A percentile compares a stretch with the other conserved stretches of the same genome.
phyloP scores from a whole-genome alignment of 331 rosid species.

The Telfairia occidentalis region DNA sequence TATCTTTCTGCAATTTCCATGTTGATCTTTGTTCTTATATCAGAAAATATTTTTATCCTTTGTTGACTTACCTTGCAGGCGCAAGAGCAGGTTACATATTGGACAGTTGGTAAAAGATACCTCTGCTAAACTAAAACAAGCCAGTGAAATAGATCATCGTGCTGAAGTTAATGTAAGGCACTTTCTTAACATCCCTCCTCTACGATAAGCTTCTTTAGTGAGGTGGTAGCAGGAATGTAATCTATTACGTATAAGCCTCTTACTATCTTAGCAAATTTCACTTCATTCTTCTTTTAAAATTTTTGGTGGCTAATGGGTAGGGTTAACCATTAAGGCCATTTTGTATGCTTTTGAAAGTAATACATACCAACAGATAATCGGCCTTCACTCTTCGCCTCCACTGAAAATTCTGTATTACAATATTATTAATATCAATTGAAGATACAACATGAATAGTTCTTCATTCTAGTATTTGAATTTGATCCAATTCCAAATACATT shows the following conservation, averaged over 20 bases:
- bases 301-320: not conserved
- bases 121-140: slow-evolving; percentile 81
- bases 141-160: slow-evolving; percentile 83
- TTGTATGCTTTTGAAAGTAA: not conserved
- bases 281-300: not conserved
- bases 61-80: slow-evolving; percentile 40
- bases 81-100: slow-evolving; percentile 78
- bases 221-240: not conserved
- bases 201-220: not conserved
- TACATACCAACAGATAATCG: not conserved
- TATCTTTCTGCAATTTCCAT: not conserved
- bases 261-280: too few species aligned
- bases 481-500: not conserved
- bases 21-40: not conserved
- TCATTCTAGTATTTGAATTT: too few species aligned
- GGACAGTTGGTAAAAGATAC: slow-evolving; percentile 95
- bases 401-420: not conserved
- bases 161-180: slow-evolving; percentile 55
- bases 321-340: not conserved
- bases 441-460: too few species aligned
- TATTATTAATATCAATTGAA: too few species aligned
- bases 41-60: not conserved
- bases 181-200: not conserved
- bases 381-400: not conserved
- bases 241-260: not conserved